phyloP scores from a whole-genome alignment of 345 rosid genomes.

The Kandelia obovata region DNA sequence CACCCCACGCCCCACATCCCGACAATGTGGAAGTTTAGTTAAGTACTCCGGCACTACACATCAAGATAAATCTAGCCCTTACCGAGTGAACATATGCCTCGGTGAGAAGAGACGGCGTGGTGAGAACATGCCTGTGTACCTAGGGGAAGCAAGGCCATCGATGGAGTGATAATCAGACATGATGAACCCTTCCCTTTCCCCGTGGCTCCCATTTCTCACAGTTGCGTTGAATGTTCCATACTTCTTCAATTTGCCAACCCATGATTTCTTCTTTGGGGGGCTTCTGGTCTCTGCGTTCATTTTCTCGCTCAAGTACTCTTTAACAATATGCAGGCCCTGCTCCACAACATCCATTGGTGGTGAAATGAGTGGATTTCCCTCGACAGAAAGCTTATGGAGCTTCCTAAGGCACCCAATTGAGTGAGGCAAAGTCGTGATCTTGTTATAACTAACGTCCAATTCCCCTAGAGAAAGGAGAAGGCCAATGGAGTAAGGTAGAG shows the following conservation, averaged over 20 bases:
- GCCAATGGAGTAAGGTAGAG: slow-evolving; percentile 61
- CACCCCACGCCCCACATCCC: too few relatives aligned
- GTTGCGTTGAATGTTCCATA: slow-evolving; percentile 54
- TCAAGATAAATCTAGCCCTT: too few relatives aligned
- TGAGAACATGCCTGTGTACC: slow-evolving; percentile 56
- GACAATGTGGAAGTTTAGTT: too few relatives aligned
- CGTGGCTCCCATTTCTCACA: slow-evolving; percentile 20
- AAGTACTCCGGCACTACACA: too few relatives aligned
- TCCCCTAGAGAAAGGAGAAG: slow-evolving; percentile 68
- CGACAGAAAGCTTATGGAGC: slow-evolving; percentile 57
- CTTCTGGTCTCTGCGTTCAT: slow-evolving; percentile 43
- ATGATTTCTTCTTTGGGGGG: slow-evolving; percentile 51
- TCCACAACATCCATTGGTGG: slow-evolving; percentile 72
- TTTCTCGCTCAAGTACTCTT: slow-evolving; percentile 61
- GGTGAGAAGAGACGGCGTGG: slow-evolving; percentile 70
- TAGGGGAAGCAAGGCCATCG: slow-evolving; percentile 55
- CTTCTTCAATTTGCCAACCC: slow-evolving; percentile 68
- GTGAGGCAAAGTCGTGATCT: slow-evolving; percentile 55
- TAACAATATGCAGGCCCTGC: slow-evolving; percentile 53
- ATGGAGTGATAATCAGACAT: slow-evolving; percentile 48
- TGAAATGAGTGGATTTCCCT: slow-evolving; percentile 82
- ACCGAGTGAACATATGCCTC: slow-evolving; percentile 32
- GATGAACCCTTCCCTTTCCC: slow-evolving; percentile 48
- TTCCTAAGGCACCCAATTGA: slow-evolving; percentile 73
- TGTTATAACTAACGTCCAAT: slow-evolving; percentile 76